A percentile compares a stretch with the other conserved stretches of the same genome.
These are phyloP conservation scores for Naganishia liquefaciens DNA, from an alignment of 1,284 basidiomycete genomes.

Conservation along the genomic window DNA sequence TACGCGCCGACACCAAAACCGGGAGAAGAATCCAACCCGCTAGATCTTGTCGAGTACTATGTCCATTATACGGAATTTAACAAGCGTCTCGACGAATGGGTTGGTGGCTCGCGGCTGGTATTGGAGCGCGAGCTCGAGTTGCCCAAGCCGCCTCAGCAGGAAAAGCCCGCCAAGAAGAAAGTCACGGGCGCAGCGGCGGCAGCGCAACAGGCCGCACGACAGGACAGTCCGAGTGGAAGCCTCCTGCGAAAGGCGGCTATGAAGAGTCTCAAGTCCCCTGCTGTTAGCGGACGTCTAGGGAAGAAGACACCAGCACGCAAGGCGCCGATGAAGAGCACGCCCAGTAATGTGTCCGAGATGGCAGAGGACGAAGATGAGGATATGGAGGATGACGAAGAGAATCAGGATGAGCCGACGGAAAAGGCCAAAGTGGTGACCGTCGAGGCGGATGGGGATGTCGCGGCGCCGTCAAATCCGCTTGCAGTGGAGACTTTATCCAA, in stretches of 20 bases:
- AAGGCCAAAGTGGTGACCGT: conserved; percentile 44
- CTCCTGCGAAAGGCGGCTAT: conserved; percentile 67
- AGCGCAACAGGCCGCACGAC: conserved; percentile 32
- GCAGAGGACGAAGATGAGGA: conserved; percentile 56
- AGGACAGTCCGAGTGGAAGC: conserved; percentile 27
- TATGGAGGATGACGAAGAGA: conserved; percentile 62
- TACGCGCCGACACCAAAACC: conserved; percentile 64
- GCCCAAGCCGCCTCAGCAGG: conserved; percentile 66
- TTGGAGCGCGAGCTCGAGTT: conserved; percentile 86
- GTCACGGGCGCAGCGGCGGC: conserved; percentile 51
- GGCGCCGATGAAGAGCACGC: conserved; percentile 34
- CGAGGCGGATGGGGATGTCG: conserved; percentile 53
- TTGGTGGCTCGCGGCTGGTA: conserved; percentile 82
- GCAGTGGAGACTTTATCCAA: conserved; percentile 68
- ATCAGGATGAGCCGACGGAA: conserved; percentile 60
- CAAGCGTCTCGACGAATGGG: conserved; percentile 98
- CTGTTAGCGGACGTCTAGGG: conserved; percentile 63
- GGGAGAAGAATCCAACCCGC: conserved; percentile 52
- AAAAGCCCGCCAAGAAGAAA: conserved; percentile 50
- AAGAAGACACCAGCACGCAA: conserved; percentile 46
- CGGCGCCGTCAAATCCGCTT: conserved; percentile 53
- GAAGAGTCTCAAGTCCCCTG: conserved; percentile 55
- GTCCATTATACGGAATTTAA: conserved; percentile 98
- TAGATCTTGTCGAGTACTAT: conserved; percentile 86
- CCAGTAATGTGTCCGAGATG: conserved; percentile 6